Base-by-base conservation (phyloP, 1,284 basidiomycete species). In the Apiotrichum akiyoshidainum region DNA sequence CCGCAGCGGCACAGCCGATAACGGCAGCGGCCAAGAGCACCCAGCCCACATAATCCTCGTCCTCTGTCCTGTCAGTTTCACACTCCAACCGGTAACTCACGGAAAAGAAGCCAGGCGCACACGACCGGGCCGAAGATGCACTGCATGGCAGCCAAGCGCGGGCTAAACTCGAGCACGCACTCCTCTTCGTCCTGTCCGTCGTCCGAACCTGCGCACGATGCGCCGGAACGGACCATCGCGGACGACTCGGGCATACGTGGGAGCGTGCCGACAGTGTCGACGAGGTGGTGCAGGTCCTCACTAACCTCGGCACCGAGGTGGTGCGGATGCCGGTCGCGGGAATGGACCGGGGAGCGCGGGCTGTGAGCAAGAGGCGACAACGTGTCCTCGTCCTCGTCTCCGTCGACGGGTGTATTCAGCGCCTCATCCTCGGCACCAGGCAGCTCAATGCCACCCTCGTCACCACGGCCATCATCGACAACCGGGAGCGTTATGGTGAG, bases 401-500 rank as follows among this genome's bases (percentile, higher is more conserved):
- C 61, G 21, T 70, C 67, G 22, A 64, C 66, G 9, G 64, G 64
- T 85, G 85, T 33, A 84, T 78, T 59, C 6, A 70, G 58, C 10
- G 64, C 60, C 57, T 70, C 70, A 11, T 68, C 60, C 9, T 78
- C 71, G 11, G 54, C 65, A 16, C 69, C 68, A 11, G 72, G 71
- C 7, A 77, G 60, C 7, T 60, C 58, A 5, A 73, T 62, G 17
- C 52, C 71, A 34, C 76, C 73, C 54, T 72, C 65, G 46, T 69
- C 60, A 4, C 71, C 72, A 1, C 70, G 67, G 8, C 76, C 74
- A 61, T 81, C 80, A 52, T 81, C 79, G 2, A 93, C 90, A 5
- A 98, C 93, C 4, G 94, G 94, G 8, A 97, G 80, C 0, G 95
- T 98, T 17, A 97, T 69, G 0, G 93, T 97, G 53, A 99, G 81